Evolutionary conservation across 108 stramenopile species (phyloP), one percentile per base, ranked within the genome.

Genomic region (Thalassiosira profunda): DNA sequence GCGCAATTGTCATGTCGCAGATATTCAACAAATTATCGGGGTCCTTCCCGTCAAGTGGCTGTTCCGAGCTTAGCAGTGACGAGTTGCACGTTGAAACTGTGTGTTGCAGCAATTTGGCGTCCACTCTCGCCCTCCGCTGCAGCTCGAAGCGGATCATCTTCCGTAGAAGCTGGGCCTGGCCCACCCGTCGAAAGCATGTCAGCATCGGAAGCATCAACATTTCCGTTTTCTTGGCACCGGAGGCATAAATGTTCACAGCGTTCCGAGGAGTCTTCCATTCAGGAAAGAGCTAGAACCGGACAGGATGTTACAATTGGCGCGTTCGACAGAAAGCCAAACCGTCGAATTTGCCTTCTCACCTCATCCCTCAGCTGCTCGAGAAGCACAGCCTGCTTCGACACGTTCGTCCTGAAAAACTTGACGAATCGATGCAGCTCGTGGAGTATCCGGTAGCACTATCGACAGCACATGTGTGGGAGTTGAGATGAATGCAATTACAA

Each of bases 151-250:
- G 33, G 28, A 89, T 64, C 63, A 62, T 53, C 29, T 58, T 46
- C 5, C 85, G 73, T 3, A 89, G 47, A 12, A 89, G 67, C 63
- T 89, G 88, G 1, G 74, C 68, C 26, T 82, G 88, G 6, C 88
- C 88, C n/a, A 89, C 54, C 6, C 76, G 64, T 37, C 84, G 76
- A 30, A 82, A 68, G 55, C 74, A 79, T 0, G 70, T 82, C 36
- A 85, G 46, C 53, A 85, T 74, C 5, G 84, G 84, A 44, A 82
- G 72, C 67, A 82, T 73, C 12, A 82, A 69, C 69, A 73, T 78
- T 61, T 81, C 76, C 0, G 77, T 67, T 58, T 85, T 85, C 35
- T 79, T 82, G 7, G 77, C 37, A 14, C 68, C 81, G 43, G 58
- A 33, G 1, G 64, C 54, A 64, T 85, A 85, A 29, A 82, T 60